Base-by-base conservation (phyloP, 768 basidiomycete species). In the Lyophyllum atratum region DNA sequence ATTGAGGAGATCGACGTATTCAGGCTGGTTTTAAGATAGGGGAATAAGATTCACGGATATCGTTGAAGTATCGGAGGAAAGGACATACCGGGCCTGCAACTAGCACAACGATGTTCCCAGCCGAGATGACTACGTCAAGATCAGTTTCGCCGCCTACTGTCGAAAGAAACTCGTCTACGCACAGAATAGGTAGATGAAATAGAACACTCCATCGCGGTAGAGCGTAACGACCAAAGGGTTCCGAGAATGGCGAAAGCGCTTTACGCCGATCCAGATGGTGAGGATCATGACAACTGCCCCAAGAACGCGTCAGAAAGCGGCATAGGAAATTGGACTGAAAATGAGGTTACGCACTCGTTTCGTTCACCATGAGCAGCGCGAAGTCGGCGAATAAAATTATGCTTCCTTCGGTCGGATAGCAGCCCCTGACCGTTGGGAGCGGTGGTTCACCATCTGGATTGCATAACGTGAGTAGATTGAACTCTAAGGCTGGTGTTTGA, bases 141-240 rank as follows among this genome's bases (percentile, higher is more conserved):
- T 17, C 7, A 37, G 24, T 40, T 8, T 6, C 15, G 34, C 19
- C 14, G 33, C 15, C 10, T 21, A 24, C 17, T 7, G 19, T 4
- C 2, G 25, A 28, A n/a, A 40, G 19, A 37, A 8, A 19, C 25
- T 4, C 33, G 49, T 19, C 12, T 8, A 58, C 66, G 19, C 43
- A 70, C 67, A 21, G 52, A 61, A 67, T 8, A 68, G 43, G 47
- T 61, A 62, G 4, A 70, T 15, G 31, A 65, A 70, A 49, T 66
- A 68, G n/a, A 57, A 56, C 33, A 63, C 55, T 1, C 69, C 67
- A 31, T 70, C 69, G 21, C 63, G 60, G 48, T 65, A 70, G 0
- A 70, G 39, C 1, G 63, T 60, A 4, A 46, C 31, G 4, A 70
- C 52, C 2, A 70, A 48, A 0, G 61, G 61, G 43, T 61, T 70